phyloP scores from a whole-genome alignment of 768 basidiomycete genomes.

The Postia placenta region DNA sequence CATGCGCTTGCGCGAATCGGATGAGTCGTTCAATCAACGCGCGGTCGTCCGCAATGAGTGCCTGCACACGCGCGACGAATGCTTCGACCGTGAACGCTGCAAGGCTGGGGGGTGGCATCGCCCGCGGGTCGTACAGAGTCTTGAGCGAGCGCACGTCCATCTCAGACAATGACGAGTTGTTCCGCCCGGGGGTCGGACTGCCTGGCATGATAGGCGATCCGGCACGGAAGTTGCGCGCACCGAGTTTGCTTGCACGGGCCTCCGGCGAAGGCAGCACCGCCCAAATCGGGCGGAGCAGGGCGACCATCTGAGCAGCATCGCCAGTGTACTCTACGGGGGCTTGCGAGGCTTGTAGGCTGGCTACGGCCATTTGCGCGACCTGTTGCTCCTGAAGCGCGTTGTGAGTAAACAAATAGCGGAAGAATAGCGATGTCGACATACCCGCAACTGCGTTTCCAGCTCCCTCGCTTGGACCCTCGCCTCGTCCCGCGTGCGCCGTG shows the following conservation, averaged over 20 bases:
- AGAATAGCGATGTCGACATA: conserved; percentile 1
- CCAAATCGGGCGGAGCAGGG: conserved; percentile 73
- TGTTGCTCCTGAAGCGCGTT: neutral
- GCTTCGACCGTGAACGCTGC: conserved; percentile 61
- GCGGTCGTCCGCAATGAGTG: conserved; percentile 77
- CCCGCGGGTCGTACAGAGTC: conserved; percentile 53
- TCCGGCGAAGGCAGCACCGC: conserved; percentile 78
- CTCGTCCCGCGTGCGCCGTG: conserved; percentile 19
- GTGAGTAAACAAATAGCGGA: neutral
- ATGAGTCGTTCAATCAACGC: conserved; percentile 78
- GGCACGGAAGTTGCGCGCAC: conserved; percentile 39
- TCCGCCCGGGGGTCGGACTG: conserved; percentile 25
- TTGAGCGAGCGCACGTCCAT: conserved; percentile 86
- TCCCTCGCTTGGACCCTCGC: conserved; percentile 15
- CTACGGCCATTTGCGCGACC: conserved; percentile 7
- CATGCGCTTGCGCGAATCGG: conserved; percentile 84
- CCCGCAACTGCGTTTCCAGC: conserved; percentile 46
- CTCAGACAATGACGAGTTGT: conserved; percentile 59
- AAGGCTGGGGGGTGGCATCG: conserved; percentile 7
- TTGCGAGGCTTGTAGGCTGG: conserved; percentile 1
- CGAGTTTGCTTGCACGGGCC: conserved; percentile 63
- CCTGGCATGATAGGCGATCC: conserved; percentile 17
- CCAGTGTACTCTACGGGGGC: conserved; percentile 25
- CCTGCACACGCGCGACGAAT: conserved; percentile 72
- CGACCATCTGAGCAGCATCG: conserved; percentile 51